Base-by-base conservation (phyloP, 495 filamentous ascomycete species). In the Lindgomyces ingoldianus region DNA sequence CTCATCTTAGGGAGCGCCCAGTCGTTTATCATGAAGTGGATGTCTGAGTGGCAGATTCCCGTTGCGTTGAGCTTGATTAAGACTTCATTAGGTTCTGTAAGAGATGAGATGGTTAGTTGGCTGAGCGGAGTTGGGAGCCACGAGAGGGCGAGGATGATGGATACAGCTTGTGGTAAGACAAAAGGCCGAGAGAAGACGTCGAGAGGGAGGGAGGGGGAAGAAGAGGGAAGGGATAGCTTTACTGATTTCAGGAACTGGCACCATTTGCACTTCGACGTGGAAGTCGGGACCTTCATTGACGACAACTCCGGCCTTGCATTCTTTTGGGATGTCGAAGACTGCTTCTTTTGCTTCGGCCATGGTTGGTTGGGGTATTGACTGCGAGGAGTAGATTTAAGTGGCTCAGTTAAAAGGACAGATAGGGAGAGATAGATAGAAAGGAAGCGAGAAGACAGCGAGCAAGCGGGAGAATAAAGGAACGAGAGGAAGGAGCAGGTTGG, bases 221-320 rank as follows among this genome's bases (percentile, higher is more conserved):
- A 18, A 25, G 49, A 26, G 49, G 26, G 24, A 22, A 24, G 1
- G 19, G 18, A 36, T 0, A 64, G n/a, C n/a, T n/a, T n/a, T 76
- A 81, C 80, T 79, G 46, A 81, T 80, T 56, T 80, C 73, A 18
- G 83, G 83, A 0, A 85, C 82, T 27, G 76, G 77, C 4, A 85
- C 79, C 62, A 71, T 73, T 62, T 83, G 76, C 8, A 84, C 78
- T 62, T 80, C 78, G 50, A 84, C 74, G 24, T 69, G 72, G 68
- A 84, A 85, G 56, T 82, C 67, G 0, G 83, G 79, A 2, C 83
- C 83, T 59, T 81, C 79, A 60, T 84, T 82, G 33, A 81, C 72
- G 0, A 84, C 80, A 2, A 84, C 80, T 6, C 79, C 82, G 0
- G 80, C 83, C 62, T 82, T 83, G 67, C 83, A 81, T 71, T 76